Percentiles rank a stretch among this genome's conserved stretches.
These are phyloP conservation scores for Raffaelea deltoideospora DNA, from an alignment of 2,329 filamentous ascomycete species.

Conservation along the genomic window DNA sequence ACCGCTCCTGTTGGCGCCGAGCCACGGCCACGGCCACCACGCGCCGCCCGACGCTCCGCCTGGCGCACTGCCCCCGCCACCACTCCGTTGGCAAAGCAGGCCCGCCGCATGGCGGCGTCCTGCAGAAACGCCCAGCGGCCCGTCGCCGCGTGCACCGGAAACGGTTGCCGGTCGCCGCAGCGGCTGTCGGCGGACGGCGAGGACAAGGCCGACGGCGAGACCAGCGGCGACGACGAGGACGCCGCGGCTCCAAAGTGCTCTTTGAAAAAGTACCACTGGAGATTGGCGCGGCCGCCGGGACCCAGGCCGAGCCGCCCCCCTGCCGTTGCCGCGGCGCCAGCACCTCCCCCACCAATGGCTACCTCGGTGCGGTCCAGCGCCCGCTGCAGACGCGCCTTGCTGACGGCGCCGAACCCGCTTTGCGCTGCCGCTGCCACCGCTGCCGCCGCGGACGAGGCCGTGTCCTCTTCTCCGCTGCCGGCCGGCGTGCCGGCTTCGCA, in stretches of 20 bases:
- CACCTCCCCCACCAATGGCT: no score
- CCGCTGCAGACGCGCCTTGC: slow-evolving; percentile 24
- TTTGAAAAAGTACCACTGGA: slow-evolving; percentile 37
- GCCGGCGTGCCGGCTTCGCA: neutral
- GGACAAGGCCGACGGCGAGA: no score
- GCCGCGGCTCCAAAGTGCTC: slow-evolving; percentile 14
- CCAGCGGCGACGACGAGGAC: slow-evolving; percentile 11
- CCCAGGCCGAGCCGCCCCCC: no score
- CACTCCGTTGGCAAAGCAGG: slow-evolving; percentile 47
- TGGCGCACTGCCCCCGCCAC: slow-evolving; percentile 35
- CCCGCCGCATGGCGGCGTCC: slow-evolving; percentile 34
- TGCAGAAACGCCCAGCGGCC: slow-evolving; percentile 31
- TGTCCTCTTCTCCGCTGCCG: neutral
- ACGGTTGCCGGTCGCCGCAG: no score
- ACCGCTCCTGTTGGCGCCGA: neutral
- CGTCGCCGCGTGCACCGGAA: slow-evolving; percentile 21
- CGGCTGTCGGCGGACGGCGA: no score
- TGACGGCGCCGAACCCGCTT: slow-evolving; percentile 1
- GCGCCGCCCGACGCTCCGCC: no score
- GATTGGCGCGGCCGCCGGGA: no score
- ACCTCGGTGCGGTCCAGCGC: slow-evolving; percentile 36
- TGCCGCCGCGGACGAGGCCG: neutral
- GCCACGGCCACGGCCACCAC: no score
- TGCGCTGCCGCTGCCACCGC: neutral
- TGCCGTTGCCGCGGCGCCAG: no score